Evolutionary conservation across 1,284 basidiomycete genomes (phyloP).

Genomic region (Ustilago crameri): DNA sequence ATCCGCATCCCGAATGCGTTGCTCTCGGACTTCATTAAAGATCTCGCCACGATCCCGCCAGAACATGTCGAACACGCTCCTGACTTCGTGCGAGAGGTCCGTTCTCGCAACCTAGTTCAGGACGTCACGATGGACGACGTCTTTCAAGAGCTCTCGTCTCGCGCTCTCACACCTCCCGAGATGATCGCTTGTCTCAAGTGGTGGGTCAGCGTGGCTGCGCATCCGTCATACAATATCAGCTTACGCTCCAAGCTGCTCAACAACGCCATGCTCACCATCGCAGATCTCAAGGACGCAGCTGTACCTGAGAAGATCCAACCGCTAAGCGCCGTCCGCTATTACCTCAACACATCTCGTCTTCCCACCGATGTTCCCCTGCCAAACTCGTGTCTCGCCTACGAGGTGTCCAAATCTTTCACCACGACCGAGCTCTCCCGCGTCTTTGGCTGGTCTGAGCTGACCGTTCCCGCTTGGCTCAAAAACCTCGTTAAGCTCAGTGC

Average conservation of each 20-base stretch:
- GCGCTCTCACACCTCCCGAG: constrained; percentile 80
- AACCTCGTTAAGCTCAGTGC: constrained; percentile 74
- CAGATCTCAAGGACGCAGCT: constrained; percentile 22
- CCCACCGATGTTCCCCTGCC: constrained; percentile 87
- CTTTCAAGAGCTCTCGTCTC: constrained; percentile 78
- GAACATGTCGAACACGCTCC: constrained; percentile 76
- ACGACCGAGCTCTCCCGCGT: constrained; percentile 63
- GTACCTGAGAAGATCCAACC: constrained; percentile 55
- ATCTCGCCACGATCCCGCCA: constrained; percentile 80
- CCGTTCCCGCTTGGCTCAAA: constrained; percentile 79
- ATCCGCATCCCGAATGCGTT: constrained; percentile 82
- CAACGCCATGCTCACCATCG: constrained; percentile 53
- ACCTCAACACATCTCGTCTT: constrained; percentile 80
- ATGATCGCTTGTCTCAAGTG: constrained; percentile 85
- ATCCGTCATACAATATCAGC: constrained; percentile 64
- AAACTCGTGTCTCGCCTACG: constrained; percentile 78
- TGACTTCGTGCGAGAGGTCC: constrained; percentile 76
- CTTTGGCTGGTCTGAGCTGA: constrained; percentile 82
- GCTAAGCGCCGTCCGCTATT: constrained; percentile 78
- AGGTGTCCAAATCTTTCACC: constrained; percentile 74
- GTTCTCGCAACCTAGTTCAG: constrained; percentile 78
- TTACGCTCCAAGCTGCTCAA: constrained; percentile 62
- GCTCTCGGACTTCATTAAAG: constrained; percentile 81
- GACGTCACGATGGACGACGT: constrained; percentile 89
- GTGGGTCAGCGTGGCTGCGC: constrained; percentile 79